These are phyloP conservation scores for Peronospora belbahrii DNA, from an alignment of 352 stramenopile genomes.

Conservation along the genomic window DNA sequence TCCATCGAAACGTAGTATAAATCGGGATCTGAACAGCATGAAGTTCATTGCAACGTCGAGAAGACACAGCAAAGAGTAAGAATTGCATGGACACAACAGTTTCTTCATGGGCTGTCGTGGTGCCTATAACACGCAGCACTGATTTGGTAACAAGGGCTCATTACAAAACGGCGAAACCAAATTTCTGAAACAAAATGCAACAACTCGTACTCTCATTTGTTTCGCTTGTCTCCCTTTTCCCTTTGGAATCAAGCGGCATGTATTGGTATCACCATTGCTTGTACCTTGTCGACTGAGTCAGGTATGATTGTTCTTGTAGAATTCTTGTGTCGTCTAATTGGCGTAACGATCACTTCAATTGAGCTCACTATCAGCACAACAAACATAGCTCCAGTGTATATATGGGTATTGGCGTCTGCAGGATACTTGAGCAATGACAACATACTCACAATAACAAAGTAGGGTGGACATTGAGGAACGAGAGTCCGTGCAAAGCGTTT, in stretches of 20 bases:
- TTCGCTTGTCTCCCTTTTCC: slow-evolving; percentile 9
- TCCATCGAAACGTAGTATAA: slow-evolving; percentile 35
- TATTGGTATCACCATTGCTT: slow-evolving; percentile 28
- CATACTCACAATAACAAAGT: slow-evolving; percentile 35
- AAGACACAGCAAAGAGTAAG: slow-evolving; percentile 50
- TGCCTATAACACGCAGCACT: slow-evolving; percentile 1
- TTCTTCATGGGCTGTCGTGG: slow-evolving; percentile 47
- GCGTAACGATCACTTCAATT: too few relatives aligned
- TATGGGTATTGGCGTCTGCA: slow-evolving; percentile 5
- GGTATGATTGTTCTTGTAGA: too few relatives aligned
- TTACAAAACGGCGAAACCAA: too few relatives aligned
- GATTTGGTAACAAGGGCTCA: not conserved
- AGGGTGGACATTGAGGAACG: not conserved
- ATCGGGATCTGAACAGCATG: slow-evolving; percentile 88
- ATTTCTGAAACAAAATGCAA: slow-evolving; percentile 4
- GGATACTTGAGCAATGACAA: slow-evolving; percentile 18
- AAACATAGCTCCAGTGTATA: slow-evolving; percentile 10
- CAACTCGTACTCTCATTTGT: not conserved
- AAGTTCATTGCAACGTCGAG: slow-evolving; percentile 88
- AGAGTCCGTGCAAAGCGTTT: slow-evolving; percentile 1
- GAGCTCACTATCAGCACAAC: slow-evolving; percentile 7
- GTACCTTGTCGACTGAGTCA: slow-evolving; percentile 22
- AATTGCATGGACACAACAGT: slow-evolving; percentile 68
- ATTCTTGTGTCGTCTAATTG: slow-evolving; percentile 22
- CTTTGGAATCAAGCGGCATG: slow-evolving; percentile 17